These are phyloP conservation scores for Cyclocybe cylindracea DNA, from an alignment of 768 basidiomycete species.

Conservation along the genomic window DNA sequence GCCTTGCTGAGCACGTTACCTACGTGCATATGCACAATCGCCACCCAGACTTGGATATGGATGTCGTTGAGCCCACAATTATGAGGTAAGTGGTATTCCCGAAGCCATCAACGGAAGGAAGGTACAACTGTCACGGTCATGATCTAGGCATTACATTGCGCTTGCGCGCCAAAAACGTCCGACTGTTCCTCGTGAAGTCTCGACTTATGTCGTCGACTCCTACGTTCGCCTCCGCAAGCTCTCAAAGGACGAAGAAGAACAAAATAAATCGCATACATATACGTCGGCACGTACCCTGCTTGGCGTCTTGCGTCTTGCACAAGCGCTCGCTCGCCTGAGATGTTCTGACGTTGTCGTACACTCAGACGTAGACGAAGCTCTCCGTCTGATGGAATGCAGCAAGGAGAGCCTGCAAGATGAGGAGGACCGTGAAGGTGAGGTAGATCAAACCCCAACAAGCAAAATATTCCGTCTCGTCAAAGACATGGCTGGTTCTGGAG, in stretches of 20 bases:
- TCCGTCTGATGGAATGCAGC: slow-evolving; percentile 95
- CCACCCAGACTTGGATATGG: slow-evolving; percentile 84
- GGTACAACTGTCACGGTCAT: slow-evolving; percentile 8
- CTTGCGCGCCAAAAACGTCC: slow-evolving; percentile 86
- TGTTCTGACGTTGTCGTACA: slow-evolving; percentile 80
- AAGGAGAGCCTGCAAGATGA: slow-evolving; percentile 90
- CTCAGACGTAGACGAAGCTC: slow-evolving; percentile 93
- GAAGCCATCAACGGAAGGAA: background rate
- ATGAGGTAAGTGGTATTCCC: slow-evolving; percentile 66
- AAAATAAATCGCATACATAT: slow-evolving; percentile 89
- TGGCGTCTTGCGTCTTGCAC: slow-evolving; percentile 90
- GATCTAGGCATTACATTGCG: slow-evolving; percentile 88
- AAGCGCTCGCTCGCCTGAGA: slow-evolving; percentile 91
- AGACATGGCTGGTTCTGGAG: slow-evolving; percentile 63
- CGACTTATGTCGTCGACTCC: slow-evolving; percentile 90
- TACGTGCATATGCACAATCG: slow-evolving; percentile 96
- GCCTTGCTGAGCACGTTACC: slow-evolving; percentile 95
- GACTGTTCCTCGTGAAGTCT: slow-evolving; percentile 85
- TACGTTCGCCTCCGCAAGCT: slow-evolving; percentile 95
- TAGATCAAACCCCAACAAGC: slow-evolving; percentile 77
- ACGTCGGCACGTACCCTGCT: slow-evolving; percentile 96
- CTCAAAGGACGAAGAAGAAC: slow-evolving; percentile 86
- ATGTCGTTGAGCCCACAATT: slow-evolving; percentile 81
- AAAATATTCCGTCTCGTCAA: slow-evolving; percentile 92
- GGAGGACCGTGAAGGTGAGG: slow-evolving; percentile 64